A percentile compares a stretch with the other conserved stretches of the same genome.
Conservation (phyloP, 768 basidiomycete species). For the Cystofilobasidium macerans region DNA sequence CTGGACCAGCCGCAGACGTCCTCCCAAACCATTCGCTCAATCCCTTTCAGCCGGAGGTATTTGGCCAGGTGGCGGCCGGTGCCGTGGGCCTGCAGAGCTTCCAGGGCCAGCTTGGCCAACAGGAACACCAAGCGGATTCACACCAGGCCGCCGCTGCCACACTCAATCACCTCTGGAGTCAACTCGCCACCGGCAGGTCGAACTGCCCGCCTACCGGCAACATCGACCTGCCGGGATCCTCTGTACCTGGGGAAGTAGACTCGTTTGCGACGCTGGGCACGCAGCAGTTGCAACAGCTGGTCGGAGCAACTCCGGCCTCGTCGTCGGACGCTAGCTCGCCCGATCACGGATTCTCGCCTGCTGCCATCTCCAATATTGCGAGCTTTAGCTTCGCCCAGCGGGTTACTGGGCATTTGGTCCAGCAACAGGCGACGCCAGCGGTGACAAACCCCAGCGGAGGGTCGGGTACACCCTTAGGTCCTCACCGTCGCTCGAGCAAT, state of each 20-base stretch:
- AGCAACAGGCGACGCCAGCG: not conserved
- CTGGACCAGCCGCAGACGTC: not conserved
- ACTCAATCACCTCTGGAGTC: slow-evolving; percentile 3
- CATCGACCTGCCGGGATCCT: not conserved
- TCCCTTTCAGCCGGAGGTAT: not conserved
- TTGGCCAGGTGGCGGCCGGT: not conserved
- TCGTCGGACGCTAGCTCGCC: slow-evolving; percentile 1
- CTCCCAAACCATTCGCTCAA: not conserved
- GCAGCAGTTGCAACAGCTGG: too few species aligned
- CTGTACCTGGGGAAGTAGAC: too few species aligned
- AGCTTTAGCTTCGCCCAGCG: slow-evolving; percentile 1
- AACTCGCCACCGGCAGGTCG: not conserved
- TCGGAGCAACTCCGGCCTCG: not conserved
- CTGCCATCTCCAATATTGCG: not conserved
- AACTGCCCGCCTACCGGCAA: not conserved
- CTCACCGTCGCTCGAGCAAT: not conserved
- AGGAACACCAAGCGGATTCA: not conserved
- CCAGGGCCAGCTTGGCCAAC: not conserved
- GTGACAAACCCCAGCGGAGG: not conserved
- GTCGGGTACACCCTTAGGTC: not conserved
- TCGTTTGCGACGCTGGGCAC: not conserved
- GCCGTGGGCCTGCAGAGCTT: not conserved
- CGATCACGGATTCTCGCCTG: not conserved
- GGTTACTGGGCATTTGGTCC: not conserved
- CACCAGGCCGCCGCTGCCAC: not conserved